Evolutionary conservation across 2,329 filamentous ascomycete species (phyloP), one percentile per base, ranked within the genome.

Genomic region (Cryphonectria japonica): DNA sequence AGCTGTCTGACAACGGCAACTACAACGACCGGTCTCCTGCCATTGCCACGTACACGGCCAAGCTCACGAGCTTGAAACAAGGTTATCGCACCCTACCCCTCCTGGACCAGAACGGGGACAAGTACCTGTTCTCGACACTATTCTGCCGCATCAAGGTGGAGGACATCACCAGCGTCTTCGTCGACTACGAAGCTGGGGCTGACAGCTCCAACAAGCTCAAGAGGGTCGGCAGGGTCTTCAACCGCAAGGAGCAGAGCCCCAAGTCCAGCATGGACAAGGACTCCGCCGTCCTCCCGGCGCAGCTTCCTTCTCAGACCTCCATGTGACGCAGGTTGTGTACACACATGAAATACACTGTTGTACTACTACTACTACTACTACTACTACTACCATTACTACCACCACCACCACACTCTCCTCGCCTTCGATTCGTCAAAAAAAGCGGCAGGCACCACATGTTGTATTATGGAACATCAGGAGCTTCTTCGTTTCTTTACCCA

Each of bases 1-100:
- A 93, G 86, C 92, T 96, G 75, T 95, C 94, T 0, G 86, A 89
- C 71, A 93, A 95, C 78, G 93, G 93, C 59, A 91, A 85, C 75
- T 88, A 89, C 75, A 92, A 88, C 71, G 91, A 91, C 73, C 82
- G 86, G 76, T 80, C 88, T 80, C 82, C 87, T 74, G 83, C 93
- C 32, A 86, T 98, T 70, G 96, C 94, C 3, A 96, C 92, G 1
- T 98, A 95, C 81, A 98, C 94, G 1, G 95, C 93, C 73, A 98
- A 98, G 83, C 89, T 98, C 67, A 91, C 87, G 83, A 97, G 91
- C 78, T 87, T 98, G 59, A 94, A 95, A 79, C 91, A 96, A 80
- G 96, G 96, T 39, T 98, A 96, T 80, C 94, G 95, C 73, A 97
- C 97, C 72, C 85, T 98, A 68, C 96, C 95, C 14, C 86, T 99